Evolutionary conservation across 305 asterid genomes (phyloP).

Genomic region (Fraxinus dipetala): DNA sequence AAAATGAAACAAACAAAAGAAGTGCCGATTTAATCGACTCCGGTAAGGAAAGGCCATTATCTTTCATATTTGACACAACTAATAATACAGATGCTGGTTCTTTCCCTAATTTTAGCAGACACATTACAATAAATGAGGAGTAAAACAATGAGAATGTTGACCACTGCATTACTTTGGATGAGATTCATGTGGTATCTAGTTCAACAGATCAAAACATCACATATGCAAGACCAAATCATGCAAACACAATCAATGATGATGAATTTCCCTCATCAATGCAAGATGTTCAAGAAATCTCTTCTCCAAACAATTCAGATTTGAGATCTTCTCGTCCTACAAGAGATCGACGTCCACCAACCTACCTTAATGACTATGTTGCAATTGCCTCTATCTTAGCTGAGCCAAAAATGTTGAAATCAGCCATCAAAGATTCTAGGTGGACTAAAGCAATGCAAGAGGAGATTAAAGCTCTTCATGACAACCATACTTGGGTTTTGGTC

Average conservation of each 20-base stretch:
- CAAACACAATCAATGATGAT: no score
- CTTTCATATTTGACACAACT: no score
- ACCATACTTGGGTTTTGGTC: not conserved
- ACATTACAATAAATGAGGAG: not conserved
- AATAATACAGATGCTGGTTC: not conserved
- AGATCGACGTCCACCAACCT: not conserved
- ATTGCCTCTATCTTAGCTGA: not conserved
- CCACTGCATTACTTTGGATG: no score
- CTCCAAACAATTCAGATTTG: no score
- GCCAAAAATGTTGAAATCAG: not conserved
- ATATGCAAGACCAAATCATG: no score
- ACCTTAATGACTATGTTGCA: not conserved
- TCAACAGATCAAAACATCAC: not conserved
- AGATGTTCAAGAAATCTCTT: not conserved
- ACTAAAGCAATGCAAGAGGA: no score
- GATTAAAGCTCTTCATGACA: no score
- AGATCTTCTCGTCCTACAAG: not conserved
- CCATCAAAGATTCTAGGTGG: no score
- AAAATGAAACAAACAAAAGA: no score
- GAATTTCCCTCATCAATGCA: not conserved
- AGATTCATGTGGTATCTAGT: not conserved
- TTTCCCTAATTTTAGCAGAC: not conserved
- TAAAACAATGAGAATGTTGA: no score
- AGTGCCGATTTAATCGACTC: no score
- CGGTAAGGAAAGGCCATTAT: not conserved